Conservation (phyloP, 345 rosid species). For the Durio zibethinus region DNA sequence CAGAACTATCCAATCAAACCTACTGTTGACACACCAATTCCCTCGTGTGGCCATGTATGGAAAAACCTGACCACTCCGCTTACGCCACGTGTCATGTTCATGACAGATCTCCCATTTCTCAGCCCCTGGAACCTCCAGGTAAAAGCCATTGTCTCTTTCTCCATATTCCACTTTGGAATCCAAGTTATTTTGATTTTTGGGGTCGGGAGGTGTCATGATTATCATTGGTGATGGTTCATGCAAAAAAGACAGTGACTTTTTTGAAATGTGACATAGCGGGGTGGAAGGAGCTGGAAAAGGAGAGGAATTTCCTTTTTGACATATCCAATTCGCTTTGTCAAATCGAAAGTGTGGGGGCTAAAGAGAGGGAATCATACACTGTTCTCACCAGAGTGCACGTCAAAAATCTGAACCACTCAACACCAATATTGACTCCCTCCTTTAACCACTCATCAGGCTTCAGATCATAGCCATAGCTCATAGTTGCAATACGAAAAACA, state of each 20-base stretch:
- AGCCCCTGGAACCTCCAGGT: not conserved
- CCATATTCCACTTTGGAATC: not conserved
- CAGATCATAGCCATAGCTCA: not conserved
- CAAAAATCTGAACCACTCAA: constrained; percentile 10
- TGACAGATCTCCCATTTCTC: not conserved
- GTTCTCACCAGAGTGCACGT: constrained; percentile 19
- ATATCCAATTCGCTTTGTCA: constrained; percentile 1
- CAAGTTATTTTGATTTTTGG: not conserved
- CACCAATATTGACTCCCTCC: not conserved
- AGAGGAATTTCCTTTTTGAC: not conserved
- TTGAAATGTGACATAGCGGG: not conserved
- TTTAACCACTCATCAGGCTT: not conserved
- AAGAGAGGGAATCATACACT: not conserved
- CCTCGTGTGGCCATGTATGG: not conserved
- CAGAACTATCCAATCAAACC: constrained; percentile 10
- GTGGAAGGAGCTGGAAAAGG: not conserved
- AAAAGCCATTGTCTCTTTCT: not conserved
- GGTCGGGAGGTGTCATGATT: not conserved
- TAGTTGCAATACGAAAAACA: not conserved
- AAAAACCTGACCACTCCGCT: not conserved
- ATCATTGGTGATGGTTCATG: constrained; percentile 5
- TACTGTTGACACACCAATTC: not conserved
- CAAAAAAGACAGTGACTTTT: not conserved
- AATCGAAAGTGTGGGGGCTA: not conserved
- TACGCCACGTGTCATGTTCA: not conserved